A percentile compares a stretch with the other conserved stretches of the same genome.
Evolutionary conservation across 345 rosid genomes (phyloP).

Genomic region (Theobroma cacao): DNA sequence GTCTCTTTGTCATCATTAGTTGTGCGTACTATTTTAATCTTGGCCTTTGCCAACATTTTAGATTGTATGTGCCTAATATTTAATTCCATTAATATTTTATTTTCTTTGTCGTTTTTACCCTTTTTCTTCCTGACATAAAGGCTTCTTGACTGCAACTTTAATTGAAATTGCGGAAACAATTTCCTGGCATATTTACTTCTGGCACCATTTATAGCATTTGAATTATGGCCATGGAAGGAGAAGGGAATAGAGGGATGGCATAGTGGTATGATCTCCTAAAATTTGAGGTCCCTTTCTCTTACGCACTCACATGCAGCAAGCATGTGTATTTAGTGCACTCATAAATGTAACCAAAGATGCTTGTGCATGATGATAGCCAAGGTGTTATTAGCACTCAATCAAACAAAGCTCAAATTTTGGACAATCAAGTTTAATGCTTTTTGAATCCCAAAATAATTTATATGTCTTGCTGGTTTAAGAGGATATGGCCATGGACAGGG

Average conservation of each 20-base stretch:
- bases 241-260: neutral
- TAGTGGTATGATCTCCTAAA: neutral
- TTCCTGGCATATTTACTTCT: neutral
- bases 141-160: neutral
- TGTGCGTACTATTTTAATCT: too few species aligned
- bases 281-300: neutral
- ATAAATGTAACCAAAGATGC: neutral
- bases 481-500: neutral
- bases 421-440: neutral
- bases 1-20: neutral
- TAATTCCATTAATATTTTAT: neutral
- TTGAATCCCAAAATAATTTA: neutral
- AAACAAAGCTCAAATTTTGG: neutral
- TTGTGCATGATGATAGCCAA: neutral
- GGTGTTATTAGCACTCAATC: neutral
- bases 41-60: too few species aligned
- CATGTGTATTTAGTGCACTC: neutral
- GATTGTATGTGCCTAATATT: too few species aligned
- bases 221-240: neutral
- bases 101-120: neutral
- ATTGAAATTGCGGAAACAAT: neutral
- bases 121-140: neutral
- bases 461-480: neutral
- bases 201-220: neutral
- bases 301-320: too few species aligned